Evolutionary conservation across 1,139 yeast genomes (phyloP).

Genomic region (Dujonia santamariae): DNA sequence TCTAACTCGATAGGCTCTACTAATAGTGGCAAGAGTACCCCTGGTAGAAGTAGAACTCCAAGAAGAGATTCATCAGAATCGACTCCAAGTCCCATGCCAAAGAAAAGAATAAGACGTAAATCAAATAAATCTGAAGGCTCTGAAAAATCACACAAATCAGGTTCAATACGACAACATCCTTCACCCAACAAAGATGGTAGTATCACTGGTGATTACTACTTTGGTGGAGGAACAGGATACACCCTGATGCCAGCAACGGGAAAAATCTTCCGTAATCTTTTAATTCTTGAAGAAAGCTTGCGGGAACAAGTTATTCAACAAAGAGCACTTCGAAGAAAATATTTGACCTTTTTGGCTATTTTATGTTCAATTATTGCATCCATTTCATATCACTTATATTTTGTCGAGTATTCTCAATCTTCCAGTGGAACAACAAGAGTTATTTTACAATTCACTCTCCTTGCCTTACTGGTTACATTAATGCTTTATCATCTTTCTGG

Average conservation of each 20-base stretch:
- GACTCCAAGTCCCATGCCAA: slow-evolving; percentile 21
- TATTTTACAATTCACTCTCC: slow-evolving; percentile 56
- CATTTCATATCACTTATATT: slow-evolving; percentile 39
- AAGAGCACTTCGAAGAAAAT: slow-evolving; percentile 65
- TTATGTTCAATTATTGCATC: slow-evolving; percentile 44
- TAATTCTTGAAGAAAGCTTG: slow-evolving; percentile 80
- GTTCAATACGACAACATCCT: slow-evolving; percentile 12
- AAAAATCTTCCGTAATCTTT: slow-evolving; percentile 71
- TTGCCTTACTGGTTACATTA: slow-evolving; percentile 69
- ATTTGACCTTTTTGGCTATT: slow-evolving; percentile 63
- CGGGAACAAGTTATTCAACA: slow-evolving; percentile 79
- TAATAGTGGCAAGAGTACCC: slow-evolving; percentile 5
- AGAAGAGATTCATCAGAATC: slow-evolving; percentile 13
- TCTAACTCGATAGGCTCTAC: slow-evolving; percentile 17
- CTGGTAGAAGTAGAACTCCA: slow-evolving; percentile 11
- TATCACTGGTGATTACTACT: slow-evolving; percentile 6
- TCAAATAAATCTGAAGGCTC: slow-evolving; percentile 28
- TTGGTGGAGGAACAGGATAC: slow-evolving; percentile 33
- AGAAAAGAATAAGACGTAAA: slow-evolving; percentile 27
- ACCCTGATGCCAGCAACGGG: slow-evolving; percentile 59
- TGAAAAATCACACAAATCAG: slow-evolving; percentile 20
- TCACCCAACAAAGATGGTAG: slow-evolving; percentile 6
- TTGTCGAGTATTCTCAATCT: slow-evolving; percentile 19
- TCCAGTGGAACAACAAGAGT: slow-evolving; percentile 38
- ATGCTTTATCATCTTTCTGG: slow-evolving; percentile 83